Evolutionary conservation across 257 asterid species (phyloP).

Genomic region (Gentiana macrophylla): DNA sequence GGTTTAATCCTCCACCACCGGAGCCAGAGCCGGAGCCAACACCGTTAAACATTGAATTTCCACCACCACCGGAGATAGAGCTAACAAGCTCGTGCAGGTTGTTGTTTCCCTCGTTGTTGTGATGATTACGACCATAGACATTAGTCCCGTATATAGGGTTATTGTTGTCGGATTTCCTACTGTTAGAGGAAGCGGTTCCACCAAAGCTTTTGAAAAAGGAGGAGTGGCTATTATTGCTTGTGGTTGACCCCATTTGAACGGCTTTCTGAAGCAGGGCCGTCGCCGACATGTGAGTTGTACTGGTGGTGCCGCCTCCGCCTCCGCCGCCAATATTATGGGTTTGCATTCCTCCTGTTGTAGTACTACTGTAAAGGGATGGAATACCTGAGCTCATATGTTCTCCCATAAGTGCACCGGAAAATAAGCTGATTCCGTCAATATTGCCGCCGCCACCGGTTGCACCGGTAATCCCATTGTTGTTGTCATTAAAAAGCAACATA

Average conservation of each 20-base stretch:
- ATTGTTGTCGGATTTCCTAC: slow-evolving; percentile 10
- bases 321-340: no score
- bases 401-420: slow-evolving; percentile 18
- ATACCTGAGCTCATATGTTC: slow-evolving; percentile 39
- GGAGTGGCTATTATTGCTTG: slow-evolving; percentile 26
- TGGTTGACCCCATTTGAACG: slow-evolving; percentile 52
- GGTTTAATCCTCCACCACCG: slow-evolving; percentile 8
- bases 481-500: not conserved
- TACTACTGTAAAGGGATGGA: slow-evolving; percentile 50
- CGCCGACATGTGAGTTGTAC: slow-evolving; percentile 52
- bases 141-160: slow-evolving; percentile 14
- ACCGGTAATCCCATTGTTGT: slow-evolving; percentile 1
- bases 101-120: slow-evolving; percentile 11
- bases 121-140: slow-evolving; percentile 7
- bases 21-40: no score
- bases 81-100: slow-evolving; percentile 37
- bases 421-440: slow-evolving; percentile 4
- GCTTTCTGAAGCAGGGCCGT: slow-evolving; percentile 83
- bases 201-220: slow-evolving; percentile 43
- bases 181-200: slow-evolving; percentile 20
- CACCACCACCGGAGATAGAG: slow-evolving; percentile 6
- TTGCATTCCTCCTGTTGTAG: slow-evolving; percentile 1
- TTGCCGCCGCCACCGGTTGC: slow-evolving; percentile 1
- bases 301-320: not conserved
- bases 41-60: not conserved